phyloP scores from a whole-genome alignment of 2,329 filamentous ascomycete genomes.

The Colletotrichum acutatum region DNA sequence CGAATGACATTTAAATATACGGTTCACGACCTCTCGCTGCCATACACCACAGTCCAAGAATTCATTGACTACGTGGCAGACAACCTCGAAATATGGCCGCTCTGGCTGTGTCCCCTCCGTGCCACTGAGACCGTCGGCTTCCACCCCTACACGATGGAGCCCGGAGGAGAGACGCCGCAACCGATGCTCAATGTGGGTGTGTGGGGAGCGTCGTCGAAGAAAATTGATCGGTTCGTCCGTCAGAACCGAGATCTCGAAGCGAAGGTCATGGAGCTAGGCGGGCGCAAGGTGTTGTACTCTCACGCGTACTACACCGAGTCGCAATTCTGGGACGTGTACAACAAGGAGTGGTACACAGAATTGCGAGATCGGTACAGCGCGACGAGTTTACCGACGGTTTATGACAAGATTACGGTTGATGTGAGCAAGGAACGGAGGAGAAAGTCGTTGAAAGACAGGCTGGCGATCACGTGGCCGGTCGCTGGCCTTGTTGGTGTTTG shows the following conservation, averaged over 20 bases:
- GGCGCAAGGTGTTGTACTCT: slow-evolving; percentile 78
- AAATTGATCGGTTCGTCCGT: slow-evolving; percentile 58
- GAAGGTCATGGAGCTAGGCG: slow-evolving; percentile 67
- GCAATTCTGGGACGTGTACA: slow-evolving; percentile 76
- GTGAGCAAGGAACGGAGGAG: slow-evolving; percentile 10
- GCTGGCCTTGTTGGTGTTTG: slow-evolving; percentile 34
- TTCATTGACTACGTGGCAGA: slow-evolving; percentile 61
- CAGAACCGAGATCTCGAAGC: slow-evolving; percentile 71
- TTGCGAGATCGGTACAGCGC: slow-evolving; percentile 69
- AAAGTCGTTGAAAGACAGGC: slow-evolving; percentile 5
- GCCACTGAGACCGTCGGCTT: slow-evolving; percentile 50
- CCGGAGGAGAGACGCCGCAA: slow-evolving; percentile 1
- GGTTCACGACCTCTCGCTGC: slow-evolving; percentile 71
- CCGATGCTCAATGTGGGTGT: slow-evolving; percentile 68
- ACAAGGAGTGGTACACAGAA: slow-evolving; percentile 67
- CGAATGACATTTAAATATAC: slow-evolving; percentile 67
- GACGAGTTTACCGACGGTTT: slow-evolving; percentile 69
- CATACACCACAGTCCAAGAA: slow-evolving; percentile 52
- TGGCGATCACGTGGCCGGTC: slow-evolving; percentile 33
- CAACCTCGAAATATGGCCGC: slow-evolving; percentile 59
- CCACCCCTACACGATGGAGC: slow-evolving; percentile 27
- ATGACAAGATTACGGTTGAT: slow-evolving; percentile 71
- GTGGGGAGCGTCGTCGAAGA: slow-evolving; percentile 63
- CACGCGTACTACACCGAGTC: slow-evolving; percentile 75
- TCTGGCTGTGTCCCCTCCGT: slow-evolving; percentile 67